phyloP scores from a whole-genome alignment of 2,329 filamentous ascomycete genomes.

The Trichoderma semiorbis region DNA sequence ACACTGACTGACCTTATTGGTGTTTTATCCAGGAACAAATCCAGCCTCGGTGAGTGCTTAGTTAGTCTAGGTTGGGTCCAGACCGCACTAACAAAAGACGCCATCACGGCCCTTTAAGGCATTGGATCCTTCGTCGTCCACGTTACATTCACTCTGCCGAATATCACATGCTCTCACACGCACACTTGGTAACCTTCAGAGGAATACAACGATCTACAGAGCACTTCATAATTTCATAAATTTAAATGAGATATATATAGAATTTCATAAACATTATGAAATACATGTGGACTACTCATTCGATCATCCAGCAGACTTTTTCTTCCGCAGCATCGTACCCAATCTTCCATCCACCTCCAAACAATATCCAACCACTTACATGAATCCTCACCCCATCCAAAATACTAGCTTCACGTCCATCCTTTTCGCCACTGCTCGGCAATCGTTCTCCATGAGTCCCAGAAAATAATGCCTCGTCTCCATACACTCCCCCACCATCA shows the following conservation, averaged over 20 bases:
- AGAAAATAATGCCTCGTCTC: constrained; percentile 7
- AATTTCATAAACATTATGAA: background rate
- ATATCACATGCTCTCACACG: background rate
- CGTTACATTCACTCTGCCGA: background rate
- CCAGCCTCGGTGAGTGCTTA: background rate
- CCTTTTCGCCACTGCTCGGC: background rate
- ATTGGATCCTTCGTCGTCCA: background rate
- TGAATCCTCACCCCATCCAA: background rate
- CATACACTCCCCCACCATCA: constrained; percentile 2
- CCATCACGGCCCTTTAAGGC: background rate
- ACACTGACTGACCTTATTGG: background rate
- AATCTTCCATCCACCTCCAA: background rate
- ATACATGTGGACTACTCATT: background rate
- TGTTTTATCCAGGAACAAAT: background rate
- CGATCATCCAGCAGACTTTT: background rate
- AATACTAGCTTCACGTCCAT: background rate
- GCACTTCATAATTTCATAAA: background rate
- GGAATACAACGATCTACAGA: background rate
- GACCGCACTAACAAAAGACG: background rate
- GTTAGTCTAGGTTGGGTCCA: background rate
- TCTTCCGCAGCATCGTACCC: background rate
- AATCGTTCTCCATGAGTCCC: background rate
- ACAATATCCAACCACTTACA: background rate
- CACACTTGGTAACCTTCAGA: background rate
- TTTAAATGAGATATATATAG: background rate